Conservation (phyloP, 2,329 filamentous ascomycete species). For the Diaporthe citri region DNA sequence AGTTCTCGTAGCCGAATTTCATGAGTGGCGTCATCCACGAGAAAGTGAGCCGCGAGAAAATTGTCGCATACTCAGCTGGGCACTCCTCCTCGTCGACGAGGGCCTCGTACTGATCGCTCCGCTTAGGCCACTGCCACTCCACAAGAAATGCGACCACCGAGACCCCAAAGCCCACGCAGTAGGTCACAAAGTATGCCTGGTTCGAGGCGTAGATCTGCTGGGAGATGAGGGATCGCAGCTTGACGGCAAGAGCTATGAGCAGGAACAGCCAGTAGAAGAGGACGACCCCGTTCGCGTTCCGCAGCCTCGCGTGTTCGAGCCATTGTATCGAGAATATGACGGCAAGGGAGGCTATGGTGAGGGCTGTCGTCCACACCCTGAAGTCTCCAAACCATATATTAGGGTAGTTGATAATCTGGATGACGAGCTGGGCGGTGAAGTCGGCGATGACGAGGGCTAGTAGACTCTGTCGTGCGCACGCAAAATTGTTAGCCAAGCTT, state of each 20-base stretch:
- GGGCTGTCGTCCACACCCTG: slow-evolving; percentile 83
- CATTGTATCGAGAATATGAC: slow-evolving; percentile 87
- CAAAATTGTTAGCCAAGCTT: slow-evolving; percentile 37
- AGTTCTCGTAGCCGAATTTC: slow-evolving; percentile 93
- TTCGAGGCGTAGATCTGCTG: slow-evolving; percentile 77
- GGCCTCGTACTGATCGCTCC: slow-evolving; percentile 70
- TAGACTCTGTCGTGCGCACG: slow-evolving; percentile 57
- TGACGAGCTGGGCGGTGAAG: slow-evolving; percentile 77
- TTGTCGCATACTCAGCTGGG: slow-evolving; percentile 88
- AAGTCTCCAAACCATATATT: slow-evolving; percentile 84
- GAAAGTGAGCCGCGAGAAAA: slow-evolving; percentile 95
- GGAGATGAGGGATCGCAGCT: slow-evolving; percentile 86
- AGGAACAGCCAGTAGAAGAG: slow-evolving; percentile 94
- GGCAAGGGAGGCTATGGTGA: slow-evolving; percentile 78
- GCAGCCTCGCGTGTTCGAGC: slow-evolving; percentile 84
- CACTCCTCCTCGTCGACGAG: slow-evolving; percentile 72
- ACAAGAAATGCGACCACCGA: slow-evolving; percentile 78
- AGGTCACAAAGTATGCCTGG: slow-evolving; percentile 82
- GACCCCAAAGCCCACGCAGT: slow-evolving; percentile 78
- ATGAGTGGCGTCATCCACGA: slow-evolving; percentile 99
- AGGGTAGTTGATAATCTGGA: slow-evolving; percentile 80
- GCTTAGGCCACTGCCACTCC: slow-evolving; percentile 91
- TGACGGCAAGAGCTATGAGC: slow-evolving; percentile 81
- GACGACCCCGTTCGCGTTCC: slow-evolving; percentile 88
- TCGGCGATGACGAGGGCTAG: slow-evolving; percentile 77